These are phyloP conservation scores for Yarrowia phangngaensis DNA, from an alignment of 805 yeast genomes.

Conservation along the genomic window DNA sequence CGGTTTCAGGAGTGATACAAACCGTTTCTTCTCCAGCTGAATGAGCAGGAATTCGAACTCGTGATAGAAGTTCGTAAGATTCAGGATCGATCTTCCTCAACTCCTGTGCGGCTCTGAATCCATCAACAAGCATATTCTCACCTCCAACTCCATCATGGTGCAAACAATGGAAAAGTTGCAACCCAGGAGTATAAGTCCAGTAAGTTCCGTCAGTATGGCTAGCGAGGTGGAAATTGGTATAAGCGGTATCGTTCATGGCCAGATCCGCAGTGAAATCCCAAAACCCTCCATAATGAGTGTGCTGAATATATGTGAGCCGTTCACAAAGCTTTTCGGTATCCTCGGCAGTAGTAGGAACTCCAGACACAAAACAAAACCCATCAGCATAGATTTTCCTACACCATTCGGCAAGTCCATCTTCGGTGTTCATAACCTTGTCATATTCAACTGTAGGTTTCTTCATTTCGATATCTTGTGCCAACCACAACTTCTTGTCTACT, in stretches of 20 bases:
- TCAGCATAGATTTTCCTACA: conserved; percentile 49
- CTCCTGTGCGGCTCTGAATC: conserved; percentile 55
- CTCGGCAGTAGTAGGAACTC: conserved; percentile 58
- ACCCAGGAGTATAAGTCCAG: conserved; percentile 69
- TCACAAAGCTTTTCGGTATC: conserved; percentile 55
- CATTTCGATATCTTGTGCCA: conserved; percentile 42
- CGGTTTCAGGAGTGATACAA: conserved; percentile 54
- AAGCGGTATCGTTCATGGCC: conserved; percentile 66
- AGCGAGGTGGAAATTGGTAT: conserved; percentile 61
- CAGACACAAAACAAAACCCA: conserved; percentile 60
- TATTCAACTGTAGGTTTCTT: conserved; percentile 50
- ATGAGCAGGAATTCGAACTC: conserved; percentile 59
- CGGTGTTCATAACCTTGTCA: conserved; percentile 45
- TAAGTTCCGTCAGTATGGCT: conserved; percentile 73
- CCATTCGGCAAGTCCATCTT: conserved; percentile 53
- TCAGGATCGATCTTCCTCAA: conserved; percentile 49
- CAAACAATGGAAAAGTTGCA: conserved; percentile 63
- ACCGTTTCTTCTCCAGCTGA: conserved; percentile 68
- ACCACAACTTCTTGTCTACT: conserved; percentile 43
- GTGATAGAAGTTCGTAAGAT: conserved; percentile 49
- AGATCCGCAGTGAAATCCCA: conserved; percentile 74
- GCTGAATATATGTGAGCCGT: conserved; percentile 55
- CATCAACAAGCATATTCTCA: conserved; percentile 62
- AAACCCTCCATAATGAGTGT: conserved; percentile 75
- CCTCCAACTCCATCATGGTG: conserved; percentile 63